These are phyloP conservation scores for Lycium ferocissimum DNA, from an alignment of 257 asterid genomes.

Conservation along the genomic window DNA sequence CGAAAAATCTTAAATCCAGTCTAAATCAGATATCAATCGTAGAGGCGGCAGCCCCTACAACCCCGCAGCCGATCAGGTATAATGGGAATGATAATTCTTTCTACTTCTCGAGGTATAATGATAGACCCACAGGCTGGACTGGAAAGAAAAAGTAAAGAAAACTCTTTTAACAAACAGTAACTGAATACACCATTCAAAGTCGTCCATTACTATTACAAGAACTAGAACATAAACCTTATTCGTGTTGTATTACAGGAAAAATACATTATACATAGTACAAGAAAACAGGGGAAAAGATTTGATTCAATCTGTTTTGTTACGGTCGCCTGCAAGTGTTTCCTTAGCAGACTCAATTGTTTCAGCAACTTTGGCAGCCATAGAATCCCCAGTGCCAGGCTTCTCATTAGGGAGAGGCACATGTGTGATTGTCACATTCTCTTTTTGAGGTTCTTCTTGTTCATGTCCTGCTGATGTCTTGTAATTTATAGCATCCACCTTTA, in stretches of 20 bases:
- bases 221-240: background rate
- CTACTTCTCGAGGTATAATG: too few species aligned
- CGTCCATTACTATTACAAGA: background rate
- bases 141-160: too few species aligned
- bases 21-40: too few species aligned
- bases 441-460: slow-evolving; percentile 36
- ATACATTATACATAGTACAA: background rate
- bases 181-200: too few species aligned
- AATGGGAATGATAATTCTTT: too few species aligned
- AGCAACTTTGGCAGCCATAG: slow-evolving; percentile 36
- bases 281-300: background rate
- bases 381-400: slow-evolving; percentile 22
- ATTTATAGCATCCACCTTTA: slow-evolving; percentile 50
- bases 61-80: too few species aligned
- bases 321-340: slow-evolving; percentile 23
- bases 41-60: too few species aligned
- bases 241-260: too few species aligned
- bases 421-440: slow-evolving; percentile 49
- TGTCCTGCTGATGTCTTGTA: slow-evolving; percentile 48
- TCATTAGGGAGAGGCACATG: slow-evolving; percentile 40
- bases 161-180: too few species aligned
- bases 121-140: too few species aligned
- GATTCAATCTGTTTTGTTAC: slow-evolving; percentile 31
- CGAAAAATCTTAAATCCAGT: too few species aligned
- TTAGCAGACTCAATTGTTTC: slow-evolving; percentile 44